phyloP scores from a whole-genome alignment of 352 stramenopile genomes.

The Hyaloperonospora brassicae region DNA sequence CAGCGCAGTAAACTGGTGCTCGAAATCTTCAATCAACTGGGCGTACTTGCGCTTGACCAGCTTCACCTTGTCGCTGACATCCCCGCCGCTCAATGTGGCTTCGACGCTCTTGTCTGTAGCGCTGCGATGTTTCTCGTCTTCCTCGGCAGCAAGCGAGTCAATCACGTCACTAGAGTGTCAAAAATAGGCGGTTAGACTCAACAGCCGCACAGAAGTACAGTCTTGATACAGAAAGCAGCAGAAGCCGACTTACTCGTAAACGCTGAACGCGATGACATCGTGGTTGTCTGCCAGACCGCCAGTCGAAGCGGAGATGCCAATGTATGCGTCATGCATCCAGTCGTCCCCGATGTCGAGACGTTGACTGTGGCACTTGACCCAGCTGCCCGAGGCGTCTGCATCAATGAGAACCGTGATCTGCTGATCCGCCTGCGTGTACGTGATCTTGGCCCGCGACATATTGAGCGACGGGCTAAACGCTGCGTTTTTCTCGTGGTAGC shows the following conservation, averaged over 20 bases:
- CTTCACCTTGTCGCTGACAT: slow-evolving; percentile 53
- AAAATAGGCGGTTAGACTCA: slow-evolving; percentile 11
- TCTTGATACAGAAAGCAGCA: not conserved
- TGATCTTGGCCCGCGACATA: slow-evolving; percentile 73
- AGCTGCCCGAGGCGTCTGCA: slow-evolving; percentile 59
- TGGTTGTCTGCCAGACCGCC: slow-evolving; percentile 80
- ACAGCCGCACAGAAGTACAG: not conserved
- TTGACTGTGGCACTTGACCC: slow-evolving; percentile 57
- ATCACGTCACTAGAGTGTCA: slow-evolving; percentile 42
- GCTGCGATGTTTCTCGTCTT: slow-evolving; percentile 59
- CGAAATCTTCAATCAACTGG: slow-evolving; percentile 78
- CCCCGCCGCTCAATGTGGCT: slow-evolving; percentile 36
- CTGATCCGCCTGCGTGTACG: slow-evolving; percentile 57
- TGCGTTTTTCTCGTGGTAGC: slow-evolving; percentile 77
- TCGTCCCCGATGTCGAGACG: slow-evolving; percentile 38
- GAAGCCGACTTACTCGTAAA: slow-evolving; percentile 60
- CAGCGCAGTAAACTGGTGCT: slow-evolving; percentile 74
- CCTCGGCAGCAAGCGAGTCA: slow-evolving; percentile 39
- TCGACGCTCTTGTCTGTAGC: slow-evolving; percentile 45
- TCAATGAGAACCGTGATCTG: slow-evolving; percentile 66
- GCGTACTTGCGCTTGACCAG: slow-evolving; percentile 71
- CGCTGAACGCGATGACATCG: slow-evolving; percentile 61
- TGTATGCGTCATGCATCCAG: slow-evolving; percentile 56
- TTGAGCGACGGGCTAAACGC: slow-evolving; percentile 70
- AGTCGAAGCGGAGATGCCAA: slow-evolving; percentile 74